phyloP scores from a whole-genome alignment of 2,329 filamentous ascomycete genomes.

The Eutypella sp. region DNA sequence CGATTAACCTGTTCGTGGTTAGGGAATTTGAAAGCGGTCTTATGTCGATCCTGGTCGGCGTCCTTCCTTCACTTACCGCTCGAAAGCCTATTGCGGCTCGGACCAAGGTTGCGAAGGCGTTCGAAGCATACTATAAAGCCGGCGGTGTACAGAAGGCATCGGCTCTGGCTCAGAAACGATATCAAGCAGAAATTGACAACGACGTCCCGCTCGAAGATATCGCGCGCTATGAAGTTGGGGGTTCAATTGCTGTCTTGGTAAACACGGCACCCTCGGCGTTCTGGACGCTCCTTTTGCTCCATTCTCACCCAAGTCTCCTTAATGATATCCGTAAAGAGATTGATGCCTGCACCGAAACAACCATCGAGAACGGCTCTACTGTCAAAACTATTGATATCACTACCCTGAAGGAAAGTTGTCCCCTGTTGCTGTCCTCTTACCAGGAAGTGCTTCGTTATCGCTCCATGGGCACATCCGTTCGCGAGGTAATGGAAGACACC shows the following conservation, averaged over 20 bases:
- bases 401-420: slow-evolving; percentile 29
- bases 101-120: slow-evolving; percentile 28
- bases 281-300: slow-evolving; percentile 35
- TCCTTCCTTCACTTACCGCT: slow-evolving; percentile 25
- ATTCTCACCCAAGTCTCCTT: slow-evolving; percentile 24
- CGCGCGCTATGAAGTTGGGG: slow-evolving; percentile 36
- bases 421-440: slow-evolving; percentile 33
- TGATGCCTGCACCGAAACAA: slow-evolving; percentile 14
- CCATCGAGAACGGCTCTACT: slow-evolving; percentile 4
- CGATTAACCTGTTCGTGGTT: slow-evolving; percentile 4
- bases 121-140: slow-evolving; percentile 34
- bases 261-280: slow-evolving; percentile 36
- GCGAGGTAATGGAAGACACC: slow-evolving; percentile 24
- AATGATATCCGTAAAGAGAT: slow-evolving; percentile 26
- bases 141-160: slow-evolving; percentile 34
- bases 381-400: slow-evolving; percentile 22
- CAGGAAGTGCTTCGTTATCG: slow-evolving; percentile 37
- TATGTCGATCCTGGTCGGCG: slow-evolving; percentile 18
- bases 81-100: slow-evolving; percentile 28
- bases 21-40: slow-evolving; percentile 19
- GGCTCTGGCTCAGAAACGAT: slow-evolving; percentile 30
- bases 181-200: slow-evolving; percentile 23
- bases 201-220: slow-evolving; percentile 31
- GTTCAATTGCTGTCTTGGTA: slow-evolving; percentile 33
- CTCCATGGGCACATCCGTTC: slow-evolving; percentile 30